Evolutionary conservation across 2,329 filamentous ascomycete species (phyloP), one percentile per base, ranked within the genome.

Genomic region (Pseudogymnoascus sp.): DNA sequence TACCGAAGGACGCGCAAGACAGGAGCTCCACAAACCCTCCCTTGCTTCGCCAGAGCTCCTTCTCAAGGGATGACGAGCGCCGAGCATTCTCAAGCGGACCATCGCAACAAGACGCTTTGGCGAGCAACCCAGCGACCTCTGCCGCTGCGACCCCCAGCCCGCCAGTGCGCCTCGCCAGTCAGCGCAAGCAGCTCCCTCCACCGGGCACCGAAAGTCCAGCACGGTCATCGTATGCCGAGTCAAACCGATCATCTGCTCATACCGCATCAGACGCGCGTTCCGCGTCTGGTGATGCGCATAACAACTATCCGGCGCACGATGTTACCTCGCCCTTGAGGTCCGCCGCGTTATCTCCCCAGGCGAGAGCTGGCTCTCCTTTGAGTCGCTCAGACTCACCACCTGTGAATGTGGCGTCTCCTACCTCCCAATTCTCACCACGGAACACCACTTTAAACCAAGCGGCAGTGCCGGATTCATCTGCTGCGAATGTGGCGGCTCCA

Each of bases 401-500:
- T 16, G 43, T 30, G 43, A 50, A 30, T 16, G 65, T 67, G 16
- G 68, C 68, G 28, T 65, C 75, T 3, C 69, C 71, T 39, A 68
- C 71, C 37, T 68, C 76, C 2, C 76, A 75, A 57, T 85, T 82
- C 62, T 84, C 84, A 8, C 79, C 82, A 7, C 77, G 85, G 35
- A 85, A 86, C 71, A 85, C 82, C 70, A 88, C 84, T 67, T 75
- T 86, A 67, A 77, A 78, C 61, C 79, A 81, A 67, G 73, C 73
- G 12, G 74, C 72, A 22, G 66, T 70, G n/a, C 69, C 73, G 5
- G 68, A 72, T 22, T 25, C 62, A 34, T 57, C 64, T 47, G 71
- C 66, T 60, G 63, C 70, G 18, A 68, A 65, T 30, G 69, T 74
- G 16, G 66, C 74, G n/a, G 59, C 66, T 28, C 59, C 64, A 1